These are phyloP conservation scores for Miscanthus lutarioriparius DNA, from an alignment of 176 grass and related monocot species.

Conservation along the genomic window DNA sequence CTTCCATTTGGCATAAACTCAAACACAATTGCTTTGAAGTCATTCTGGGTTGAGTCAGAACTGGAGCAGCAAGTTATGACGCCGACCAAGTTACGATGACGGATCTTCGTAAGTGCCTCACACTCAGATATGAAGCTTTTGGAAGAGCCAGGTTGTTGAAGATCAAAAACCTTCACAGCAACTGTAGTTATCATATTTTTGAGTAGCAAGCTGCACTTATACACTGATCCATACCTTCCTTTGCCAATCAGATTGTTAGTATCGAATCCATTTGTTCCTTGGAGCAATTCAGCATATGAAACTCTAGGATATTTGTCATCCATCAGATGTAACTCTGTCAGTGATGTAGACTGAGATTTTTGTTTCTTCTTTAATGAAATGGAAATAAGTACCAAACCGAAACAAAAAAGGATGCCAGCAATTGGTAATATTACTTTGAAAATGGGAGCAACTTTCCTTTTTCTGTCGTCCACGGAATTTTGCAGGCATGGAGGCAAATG, in stretches of 20 bases:
- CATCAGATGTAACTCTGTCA: background rate
- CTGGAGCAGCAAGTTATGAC: too few relatives aligned
- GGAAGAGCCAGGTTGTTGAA: slow-evolving; percentile 32
- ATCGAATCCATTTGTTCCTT: slow-evolving; percentile 41
- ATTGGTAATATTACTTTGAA: background rate
- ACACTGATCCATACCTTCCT: slow-evolving; percentile 51
- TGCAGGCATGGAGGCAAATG: slow-evolving; percentile 22
- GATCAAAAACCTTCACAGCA: slow-evolving; percentile 54
- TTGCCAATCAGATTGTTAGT: slow-evolving; percentile 27
- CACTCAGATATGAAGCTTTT: slow-evolving; percentile 48
- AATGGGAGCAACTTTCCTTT: background rate
- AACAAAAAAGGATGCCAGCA: background rate
- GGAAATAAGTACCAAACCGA: background rate
- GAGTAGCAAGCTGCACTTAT: slow-evolving; percentile 1
- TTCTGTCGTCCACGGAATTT: too few relatives aligned
- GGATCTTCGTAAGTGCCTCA: slow-evolving; percentile 41
- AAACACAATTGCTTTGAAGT: too few relatives aligned
- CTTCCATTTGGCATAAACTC: too few relatives aligned
- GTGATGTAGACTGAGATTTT: background rate
- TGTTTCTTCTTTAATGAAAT: background rate
- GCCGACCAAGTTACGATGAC: slow-evolving; percentile 44
- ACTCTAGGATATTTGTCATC: slow-evolving; percentile 3
- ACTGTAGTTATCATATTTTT: background rate
- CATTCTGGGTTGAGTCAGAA: too few relatives aligned
- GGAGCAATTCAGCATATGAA: slow-evolving; percentile 38